A percentile compares a stretch with the other conserved stretches of the same genome.
Evolutionary conservation across 768 basidiomycete genomes (phyloP).

Genomic region (Leccinum olivaceopallidum): DNA sequence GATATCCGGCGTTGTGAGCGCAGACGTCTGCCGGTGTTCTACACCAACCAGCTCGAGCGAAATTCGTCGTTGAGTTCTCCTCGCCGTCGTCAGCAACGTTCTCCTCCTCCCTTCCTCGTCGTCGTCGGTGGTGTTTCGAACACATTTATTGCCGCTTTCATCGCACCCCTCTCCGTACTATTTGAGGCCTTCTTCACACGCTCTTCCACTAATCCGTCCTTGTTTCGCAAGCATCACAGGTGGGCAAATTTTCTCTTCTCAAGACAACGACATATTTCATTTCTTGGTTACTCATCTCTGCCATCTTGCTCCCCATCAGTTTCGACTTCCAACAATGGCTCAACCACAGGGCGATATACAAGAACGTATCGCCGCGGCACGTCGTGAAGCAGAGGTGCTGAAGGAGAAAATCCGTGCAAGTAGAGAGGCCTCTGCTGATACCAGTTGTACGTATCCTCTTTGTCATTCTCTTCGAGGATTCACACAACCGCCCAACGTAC

Average conservation of each 20-base stretch:
- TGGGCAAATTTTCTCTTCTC: slow-evolving; percentile 29
- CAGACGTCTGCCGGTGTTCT: slow-evolving; percentile 8
- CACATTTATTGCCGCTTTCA: slow-evolving; percentile 12
- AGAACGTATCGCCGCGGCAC: slow-evolving; percentile 92
- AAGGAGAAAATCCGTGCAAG: slow-evolving; percentile 99
- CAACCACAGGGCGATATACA: slow-evolving; percentile 84
- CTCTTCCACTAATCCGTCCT: slow-evolving; percentile 19
- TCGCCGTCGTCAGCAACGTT: slow-evolving; percentile 8
- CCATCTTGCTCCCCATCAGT: slow-evolving; percentile 5
- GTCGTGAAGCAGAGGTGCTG: slow-evolving; percentile 93
- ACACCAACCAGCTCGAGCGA: slow-evolving; percentile 14
- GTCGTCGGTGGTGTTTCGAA: slow-evolving; percentile 10
- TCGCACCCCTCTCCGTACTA: slow-evolving; percentile 14
- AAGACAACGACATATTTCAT: slow-evolving; percentile 9
- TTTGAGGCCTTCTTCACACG: slow-evolving; percentile 15
- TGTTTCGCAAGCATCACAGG: slow-evolving; percentile 32
- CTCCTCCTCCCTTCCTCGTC: slow-evolving; percentile 9
- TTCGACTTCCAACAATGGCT: slow-evolving; percentile 51
- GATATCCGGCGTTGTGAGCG: slow-evolving; percentile 22
- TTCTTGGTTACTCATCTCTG: slow-evolving; percentile 2
- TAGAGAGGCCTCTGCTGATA: slow-evolving; percentile 97
- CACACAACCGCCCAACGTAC: slow-evolving; percentile 17
- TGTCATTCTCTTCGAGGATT: slow-evolving; percentile 2
- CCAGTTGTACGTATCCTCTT: slow-evolving; percentile 71
- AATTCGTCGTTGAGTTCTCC: slow-evolving; percentile 7